Conservation (phyloP, 441 rosid species). For the Adansonia madagascariensis region DNA sequence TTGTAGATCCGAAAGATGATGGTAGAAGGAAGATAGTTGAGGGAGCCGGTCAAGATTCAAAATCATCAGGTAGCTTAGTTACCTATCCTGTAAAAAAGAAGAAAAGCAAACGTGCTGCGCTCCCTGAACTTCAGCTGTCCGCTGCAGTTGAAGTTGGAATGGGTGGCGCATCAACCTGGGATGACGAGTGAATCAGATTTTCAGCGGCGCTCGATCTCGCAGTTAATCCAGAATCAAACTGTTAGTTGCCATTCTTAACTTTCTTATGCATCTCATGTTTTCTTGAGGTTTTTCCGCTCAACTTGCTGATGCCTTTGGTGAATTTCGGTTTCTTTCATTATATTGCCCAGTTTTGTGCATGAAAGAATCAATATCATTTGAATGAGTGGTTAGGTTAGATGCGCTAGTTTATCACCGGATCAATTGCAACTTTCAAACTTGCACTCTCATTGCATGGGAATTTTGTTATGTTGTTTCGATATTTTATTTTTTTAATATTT, state of each 20-base stretch:
- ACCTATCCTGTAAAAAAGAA: conserved; percentile 45
- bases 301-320: background rate
- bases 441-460: background rate
- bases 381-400: background rate
- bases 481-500: too few species aligned
- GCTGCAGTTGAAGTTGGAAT: conserved; percentile 60
- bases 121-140: conserved; percentile 37
- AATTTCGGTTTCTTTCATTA: background rate
- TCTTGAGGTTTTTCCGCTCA: background rate
- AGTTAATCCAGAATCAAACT: background rate
- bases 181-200: conserved; percentile 29
- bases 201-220: background rate
- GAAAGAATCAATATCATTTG: background rate
- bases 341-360: background rate
- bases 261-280: background rate
- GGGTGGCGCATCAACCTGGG: conserved; percentile 85
- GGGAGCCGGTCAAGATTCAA: conserved; percentile 31
- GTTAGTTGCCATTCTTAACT: background rate
- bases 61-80: conserved; percentile 37
- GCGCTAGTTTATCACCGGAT: background rate
- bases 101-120: conserved; percentile 42
- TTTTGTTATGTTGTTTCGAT: background rate
- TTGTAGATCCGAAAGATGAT: conserved; percentile 25
- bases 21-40: conserved; percentile 34
- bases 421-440: background rate